Conservation (phyloP, 768 basidiomycete genomes). For the Pisolithus orientalis region DNA sequence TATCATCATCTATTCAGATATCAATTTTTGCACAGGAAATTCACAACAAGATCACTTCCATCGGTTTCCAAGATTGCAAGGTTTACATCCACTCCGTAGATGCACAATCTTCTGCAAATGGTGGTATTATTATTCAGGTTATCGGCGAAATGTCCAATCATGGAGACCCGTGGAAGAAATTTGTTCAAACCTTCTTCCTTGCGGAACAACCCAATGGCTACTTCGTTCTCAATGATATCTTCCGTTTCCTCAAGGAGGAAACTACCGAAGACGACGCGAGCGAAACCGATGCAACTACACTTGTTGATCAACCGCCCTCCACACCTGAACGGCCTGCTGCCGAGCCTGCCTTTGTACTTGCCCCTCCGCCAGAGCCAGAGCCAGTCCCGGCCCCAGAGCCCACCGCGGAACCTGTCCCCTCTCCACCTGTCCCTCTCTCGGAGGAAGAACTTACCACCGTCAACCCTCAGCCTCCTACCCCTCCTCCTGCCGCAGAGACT, state of each 20-base stretch:
- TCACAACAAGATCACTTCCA: slow-evolving; percentile 89
- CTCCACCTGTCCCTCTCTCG: slow-evolving; percentile 19
- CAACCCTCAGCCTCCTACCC: slow-evolving; percentile 25
- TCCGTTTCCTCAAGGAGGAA: slow-evolving; percentile 98
- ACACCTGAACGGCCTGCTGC: slow-evolving; percentile 30
- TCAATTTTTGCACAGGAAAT: slow-evolving; percentile 64
- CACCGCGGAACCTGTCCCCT: slow-evolving; percentile 23
- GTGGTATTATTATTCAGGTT: slow-evolving; percentile 98
- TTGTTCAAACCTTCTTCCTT: slow-evolving; percentile 99
- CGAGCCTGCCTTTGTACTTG: slow-evolving; percentile 26
- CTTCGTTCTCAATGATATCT: slow-evolving; percentile 99
- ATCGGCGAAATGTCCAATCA: slow-evolving; percentile 98
- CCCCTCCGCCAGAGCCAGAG: slow-evolving; percentile 16
- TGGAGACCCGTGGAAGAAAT: slow-evolving; percentile 91
- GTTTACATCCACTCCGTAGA: slow-evolving; percentile 99
- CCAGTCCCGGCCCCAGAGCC: slow-evolving; percentile 33
- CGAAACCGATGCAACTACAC: slow-evolving; percentile 36
- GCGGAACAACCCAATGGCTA: slow-evolving; percentile 99
- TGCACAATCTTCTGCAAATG: slow-evolving; percentile 89
- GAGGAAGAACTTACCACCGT: slow-evolving; percentile 39
- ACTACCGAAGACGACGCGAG: slow-evolving; percentile 71
- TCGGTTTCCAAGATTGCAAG: slow-evolving; percentile 95
- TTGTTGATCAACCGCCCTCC: slow-evolving; percentile 13
- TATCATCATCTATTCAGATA: slow-evolving; percentile 2
- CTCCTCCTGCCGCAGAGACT: slow-evolving; percentile 33